Evolutionary conservation across 192 early-diverging fungal species (phyloP), one percentile per base, ranked within the genome.

Genomic region (Dissophora ornata): DNA sequence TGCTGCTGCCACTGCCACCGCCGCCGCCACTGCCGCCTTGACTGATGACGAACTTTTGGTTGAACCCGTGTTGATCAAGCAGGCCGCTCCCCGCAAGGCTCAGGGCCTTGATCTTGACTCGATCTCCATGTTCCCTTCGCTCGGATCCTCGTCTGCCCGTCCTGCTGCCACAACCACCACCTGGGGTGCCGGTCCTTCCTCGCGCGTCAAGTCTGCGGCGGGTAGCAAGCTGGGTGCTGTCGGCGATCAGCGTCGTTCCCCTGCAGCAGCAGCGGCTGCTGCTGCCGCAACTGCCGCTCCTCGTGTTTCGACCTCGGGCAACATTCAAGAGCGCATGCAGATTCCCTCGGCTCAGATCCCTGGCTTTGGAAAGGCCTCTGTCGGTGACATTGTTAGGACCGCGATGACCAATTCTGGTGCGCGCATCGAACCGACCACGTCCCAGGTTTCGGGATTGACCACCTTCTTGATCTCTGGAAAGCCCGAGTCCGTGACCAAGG

Each of bases 381-480:
- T 86, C 9, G 83, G 81, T 42, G 89, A 89, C 29, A 69, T 84
- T 11, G 87, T 88, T 47, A 85, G 85, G 60, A 67, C 81, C 42
- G 87, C 90, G n/a, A 89, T 85, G 71, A 70, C 82, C 51, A 85
- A 83, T 42, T 91, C 90, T 2, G 82, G 86, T 54, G 94, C 95
- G 11, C 85, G 87, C 22, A 96, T 98, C 57, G 94, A 97, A 44
- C 84, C 92, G 15, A 93, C 94, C 41, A 92, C 91, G 32, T 90
- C 92, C 83, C 73, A 82, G 30, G 87, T 83, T 34, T 86, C 87
- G 22, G 85, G 87, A 15, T 90, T 88, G 2, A 87, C 92, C 29
- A 95, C 95, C 21, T 93, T 96, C 55, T 69, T 97, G 24, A 89
- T 98, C 79, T 88, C 87, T 68, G 96, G 96, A 46, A 87, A 87